Evolutionary conservation across 2,329 filamentous ascomycete species (phyloP), one percentile per base, ranked within the genome.

Genomic region (Botrytis pseudocinerea): DNA sequence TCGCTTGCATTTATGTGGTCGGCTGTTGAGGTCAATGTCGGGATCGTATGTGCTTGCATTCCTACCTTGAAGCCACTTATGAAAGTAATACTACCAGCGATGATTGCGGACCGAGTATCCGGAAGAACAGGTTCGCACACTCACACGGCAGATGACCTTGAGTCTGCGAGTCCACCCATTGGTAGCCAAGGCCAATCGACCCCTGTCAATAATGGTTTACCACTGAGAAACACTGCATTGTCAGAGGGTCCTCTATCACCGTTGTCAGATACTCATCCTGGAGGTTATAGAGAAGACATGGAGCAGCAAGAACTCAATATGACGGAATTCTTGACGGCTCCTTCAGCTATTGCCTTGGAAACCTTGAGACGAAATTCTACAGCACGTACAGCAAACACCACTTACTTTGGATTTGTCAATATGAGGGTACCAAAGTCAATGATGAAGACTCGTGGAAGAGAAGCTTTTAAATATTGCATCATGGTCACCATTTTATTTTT

Each of bases 1-100:
- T 93, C 93, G 0, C 83, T 94, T 8, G 93, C 93, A 0, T 91
- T 97, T 80, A 95, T 97, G 93, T 98, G 95, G 95, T 95, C 93
- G 25, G 92, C 92, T 20, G 90, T 98, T 71, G 95, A 98, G 82
- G 94, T 97, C 79, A 96, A 97, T 76, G 86, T 97, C 1, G 95
- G 94, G 28, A 94, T 98, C 77, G 91, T 94, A 76, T 97, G 93
- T 80, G 95, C 92, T 60, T 97, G 94, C 78, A 92, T 98, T n/a
- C 95, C 95, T 14, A 95, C 92, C 0, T 84, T 98, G 75, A 98
- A 98, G 80, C 95, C 95, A 1, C 85, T 98, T 10, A 90, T 95
- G 72, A 88, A 93, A 76, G 75, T 70, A 4, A 78, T 80, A 42
- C 25, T 80, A 22, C 79, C 79, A 44, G 66, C 76, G 1, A 79